Conservation (phyloP, 352 stramenopile genomes). For the Globisporangium radiosum region DNA sequence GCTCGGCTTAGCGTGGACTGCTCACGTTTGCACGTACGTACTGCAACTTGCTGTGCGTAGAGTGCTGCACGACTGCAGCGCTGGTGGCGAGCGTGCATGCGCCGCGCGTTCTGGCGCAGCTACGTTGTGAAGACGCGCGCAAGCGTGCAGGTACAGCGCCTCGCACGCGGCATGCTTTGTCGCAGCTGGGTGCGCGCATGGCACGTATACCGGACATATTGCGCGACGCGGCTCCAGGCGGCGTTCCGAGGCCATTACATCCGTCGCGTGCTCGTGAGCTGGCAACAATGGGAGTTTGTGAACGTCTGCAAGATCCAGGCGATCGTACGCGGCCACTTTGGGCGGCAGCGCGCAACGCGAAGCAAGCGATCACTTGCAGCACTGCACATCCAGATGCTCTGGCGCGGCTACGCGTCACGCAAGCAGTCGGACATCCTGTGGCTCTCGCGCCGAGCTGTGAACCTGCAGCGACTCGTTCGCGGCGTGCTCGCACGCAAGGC, state of each 20-base stretch:
- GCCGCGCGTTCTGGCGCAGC: conserved; percentile 33
- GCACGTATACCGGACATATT: conserved; percentile 43
- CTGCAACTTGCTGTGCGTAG: conserved; percentile 6
- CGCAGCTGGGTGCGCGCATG: conserved; percentile 40
- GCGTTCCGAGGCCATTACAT: conserved; percentile 50
- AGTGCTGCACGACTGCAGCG: conserved; percentile 40
- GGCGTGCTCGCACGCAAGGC: conserved; percentile 39
- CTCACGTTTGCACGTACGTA: neutral
- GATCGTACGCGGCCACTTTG: conserved; percentile 47
- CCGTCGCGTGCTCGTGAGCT: conserved; percentile 33
- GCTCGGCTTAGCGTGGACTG: too few relatives aligned
- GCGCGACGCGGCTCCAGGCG: conserved; percentile 50
- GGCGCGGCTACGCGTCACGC: conserved; percentile 39
- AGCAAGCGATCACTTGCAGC: conserved; percentile 26
- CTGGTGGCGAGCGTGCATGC: conserved; percentile 45
- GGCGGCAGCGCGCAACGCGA: conserved; percentile 6
- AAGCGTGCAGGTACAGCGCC: conserved; percentile 44
- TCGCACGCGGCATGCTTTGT: conserved; percentile 44
- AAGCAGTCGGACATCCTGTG: conserved; percentile 45
- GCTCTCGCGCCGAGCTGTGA: conserved; percentile 32
- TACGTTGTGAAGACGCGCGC: conserved; percentile 39
- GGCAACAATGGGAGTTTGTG: conserved; percentile 49
- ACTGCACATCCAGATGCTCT: conserved; percentile 57
- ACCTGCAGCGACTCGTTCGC: conserved; percentile 52
- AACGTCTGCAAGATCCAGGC: conserved; percentile 62